A percentile compares a stretch with the other conserved stretches of the same genome.
phyloP scores from a whole-genome alignment of 169 alveolate species.

The Cryptosporidium parvum region DNA sequence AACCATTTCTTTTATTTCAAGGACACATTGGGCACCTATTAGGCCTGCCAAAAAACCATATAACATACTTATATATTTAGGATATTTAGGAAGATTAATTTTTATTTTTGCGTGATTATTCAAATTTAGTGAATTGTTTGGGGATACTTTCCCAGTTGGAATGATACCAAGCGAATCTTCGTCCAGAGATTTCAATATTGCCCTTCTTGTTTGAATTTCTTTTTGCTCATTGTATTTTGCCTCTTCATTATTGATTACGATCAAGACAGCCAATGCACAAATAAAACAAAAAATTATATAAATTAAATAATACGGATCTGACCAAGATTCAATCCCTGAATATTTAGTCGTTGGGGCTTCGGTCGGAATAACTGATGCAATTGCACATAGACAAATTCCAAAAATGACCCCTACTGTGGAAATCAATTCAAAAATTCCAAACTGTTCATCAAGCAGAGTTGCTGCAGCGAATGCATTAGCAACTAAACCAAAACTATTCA shows the following conservation, averaged over 20 bases:
- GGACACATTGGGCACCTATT: conserved; percentile 86
- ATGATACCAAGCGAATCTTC: conserved; percentile 40
- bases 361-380: conserved; percentile 84
- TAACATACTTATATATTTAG: conserved; percentile 81
- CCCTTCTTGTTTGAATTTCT: conserved; percentile 78
- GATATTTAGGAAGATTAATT: conserved; percentile 76
- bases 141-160: conserved; percentile 3
- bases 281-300: conserved; percentile 82
- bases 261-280: conserved; percentile 82
- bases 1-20: conserved; percentile 86
- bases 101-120: conserved; percentile 57
- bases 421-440: conserved; percentile 84
- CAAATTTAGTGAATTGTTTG: conserved; percentile 20
- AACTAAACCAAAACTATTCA: conserved; percentile 86
- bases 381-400: conserved; percentile 86
- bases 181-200: conserved; percentile 76
- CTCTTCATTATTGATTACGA: conserved; percentile 82
- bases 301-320: conserved; percentile 85
- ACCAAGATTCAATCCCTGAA: conserved; percentile 83
- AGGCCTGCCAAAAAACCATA: conserved; percentile 88
- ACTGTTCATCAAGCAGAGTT: conserved; percentile 83
- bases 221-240: conserved; percentile 79
- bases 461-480: conserved; percentile 88
- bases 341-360: conserved; percentile 69
- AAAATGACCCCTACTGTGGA: conserved; percentile 85